phyloP scores from a whole-genome alignment of 73 alveolate species.

The Paramecium sexaurelia region DNA sequence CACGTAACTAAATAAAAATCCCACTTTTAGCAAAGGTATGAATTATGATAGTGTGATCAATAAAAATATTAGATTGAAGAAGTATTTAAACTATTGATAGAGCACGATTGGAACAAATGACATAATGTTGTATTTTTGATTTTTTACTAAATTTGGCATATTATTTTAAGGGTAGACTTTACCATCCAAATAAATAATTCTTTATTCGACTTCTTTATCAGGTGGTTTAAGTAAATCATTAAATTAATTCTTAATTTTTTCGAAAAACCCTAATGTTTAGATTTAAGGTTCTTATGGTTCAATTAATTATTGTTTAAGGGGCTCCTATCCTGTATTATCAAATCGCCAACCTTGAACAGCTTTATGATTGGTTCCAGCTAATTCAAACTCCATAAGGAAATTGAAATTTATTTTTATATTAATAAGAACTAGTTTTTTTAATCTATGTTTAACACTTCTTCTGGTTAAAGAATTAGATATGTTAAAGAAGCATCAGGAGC shows the following conservation, averaged over 20 bases:
- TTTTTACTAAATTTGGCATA: constrained; percentile 68
- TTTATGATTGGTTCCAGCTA: constrained; percentile 7
- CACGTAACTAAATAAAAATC: constrained; percentile 81
- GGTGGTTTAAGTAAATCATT: constrained; percentile 53
- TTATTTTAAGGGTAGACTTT: constrained; percentile 62
- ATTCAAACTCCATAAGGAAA: constrained; percentile 32
- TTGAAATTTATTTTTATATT: background rate
- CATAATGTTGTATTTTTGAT: constrained; percentile 72
- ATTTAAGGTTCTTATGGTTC: constrained; percentile 34
- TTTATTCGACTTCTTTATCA: constrained; percentile 57
- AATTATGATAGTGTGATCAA: constrained; percentile 72
- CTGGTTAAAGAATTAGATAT: constrained; percentile 28
- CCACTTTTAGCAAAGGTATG: constrained; percentile 76
- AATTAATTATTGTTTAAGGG: background rate
- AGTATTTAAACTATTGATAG: constrained; percentile 73
- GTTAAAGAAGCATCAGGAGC: constrained; percentile 57
- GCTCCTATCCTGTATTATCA: background rate
- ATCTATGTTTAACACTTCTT: constrained; percentile 4
- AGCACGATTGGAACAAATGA: constrained; percentile 75
- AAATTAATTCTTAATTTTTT: constrained; percentile 30
- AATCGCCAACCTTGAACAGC: constrained; percentile 19
- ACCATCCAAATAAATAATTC: constrained; percentile 67
- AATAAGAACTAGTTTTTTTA: background rate
- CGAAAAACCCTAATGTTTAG: constrained; percentile 8
- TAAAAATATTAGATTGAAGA: constrained; percentile 75